Conservation (phyloP, 108 stramenopile genomes). For the Mediolabrus comicus region DNA sequence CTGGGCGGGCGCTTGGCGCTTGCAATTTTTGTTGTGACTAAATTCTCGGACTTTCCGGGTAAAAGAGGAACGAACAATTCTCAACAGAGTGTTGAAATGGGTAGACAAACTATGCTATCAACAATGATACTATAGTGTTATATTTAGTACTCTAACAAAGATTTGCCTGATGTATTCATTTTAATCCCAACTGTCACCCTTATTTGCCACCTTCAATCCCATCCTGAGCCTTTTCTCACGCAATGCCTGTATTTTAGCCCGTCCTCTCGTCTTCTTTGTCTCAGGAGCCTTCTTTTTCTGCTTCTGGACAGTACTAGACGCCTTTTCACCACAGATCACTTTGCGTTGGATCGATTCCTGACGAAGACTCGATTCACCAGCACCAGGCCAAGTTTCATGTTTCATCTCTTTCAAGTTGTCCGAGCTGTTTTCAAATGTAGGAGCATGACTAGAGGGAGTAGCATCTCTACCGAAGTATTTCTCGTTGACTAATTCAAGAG, state of each 20-base stretch:
- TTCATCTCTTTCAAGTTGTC: background rate
- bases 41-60: too few relatives aligned
- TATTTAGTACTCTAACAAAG: too few relatives aligned
- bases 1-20: too few relatives aligned
- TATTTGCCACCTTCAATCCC: background rate
- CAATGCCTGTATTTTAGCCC: background rate
- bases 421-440: background rate
- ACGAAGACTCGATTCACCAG: background rate
- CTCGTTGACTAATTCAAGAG: background rate
- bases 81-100: too few relatives aligned
- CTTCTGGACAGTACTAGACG: background rate
- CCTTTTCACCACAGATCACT: background rate
- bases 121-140: too few relatives aligned
- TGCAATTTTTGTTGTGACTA: too few relatives aligned
- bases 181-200: background rate
- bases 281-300: background rate
- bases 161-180: too few relatives aligned
- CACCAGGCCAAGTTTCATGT: background rate
- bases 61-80: too few relatives aligned
- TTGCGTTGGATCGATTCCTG: background rate
- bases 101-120: too few relatives aligned
- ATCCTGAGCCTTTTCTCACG: background rate
- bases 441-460: background rate
- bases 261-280: background rate
- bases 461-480: background rate